Conservation (phyloP, 352 stramenopile species). For the Pythium pyrilobum region DNA sequence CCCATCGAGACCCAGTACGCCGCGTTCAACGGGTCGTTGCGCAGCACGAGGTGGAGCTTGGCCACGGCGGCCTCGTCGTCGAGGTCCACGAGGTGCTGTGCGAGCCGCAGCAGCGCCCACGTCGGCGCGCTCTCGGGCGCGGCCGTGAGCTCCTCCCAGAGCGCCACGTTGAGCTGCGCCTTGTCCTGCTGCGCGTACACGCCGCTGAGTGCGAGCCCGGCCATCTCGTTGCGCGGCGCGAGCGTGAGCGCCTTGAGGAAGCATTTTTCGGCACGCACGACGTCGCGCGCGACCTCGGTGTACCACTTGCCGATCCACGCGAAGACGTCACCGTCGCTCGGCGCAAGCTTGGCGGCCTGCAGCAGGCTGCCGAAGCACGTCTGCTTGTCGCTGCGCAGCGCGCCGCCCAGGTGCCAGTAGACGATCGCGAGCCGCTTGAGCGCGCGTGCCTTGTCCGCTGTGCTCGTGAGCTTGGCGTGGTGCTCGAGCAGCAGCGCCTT, state of each 20-base stretch:
- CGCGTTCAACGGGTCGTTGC: slow-evolving; percentile 61
- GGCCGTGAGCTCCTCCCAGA: slow-evolving; percentile 65
- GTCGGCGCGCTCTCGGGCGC: slow-evolving; percentile 54
- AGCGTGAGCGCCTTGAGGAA: slow-evolving; percentile 79
- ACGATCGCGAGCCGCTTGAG: slow-evolving; percentile 74
- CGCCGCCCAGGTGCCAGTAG: slow-evolving; percentile 62
- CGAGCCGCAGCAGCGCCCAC: slow-evolving; percentile 69
- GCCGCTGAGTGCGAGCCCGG: slow-evolving; percentile 56
- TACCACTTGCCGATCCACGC: slow-evolving; percentile 78
- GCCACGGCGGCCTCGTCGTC: slow-evolving; percentile 61
- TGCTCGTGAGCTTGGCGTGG: slow-evolving; percentile 20
- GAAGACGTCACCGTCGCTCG: slow-evolving; percentile 63
- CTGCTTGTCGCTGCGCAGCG: slow-evolving; percentile 42
- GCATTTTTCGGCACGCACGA: slow-evolving; percentile 77
- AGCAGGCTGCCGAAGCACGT: slow-evolving; percentile 62
- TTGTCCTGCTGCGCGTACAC: slow-evolving; percentile 65
- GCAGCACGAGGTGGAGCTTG: slow-evolving; percentile 70
- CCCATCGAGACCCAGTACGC: slow-evolving; percentile 68
- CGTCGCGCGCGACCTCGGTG: slow-evolving; percentile 44
- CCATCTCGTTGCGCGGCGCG: slow-evolving; percentile 41
- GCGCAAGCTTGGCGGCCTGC: slow-evolving; percentile 66
- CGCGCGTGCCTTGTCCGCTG: slow-evolving; percentile 24
- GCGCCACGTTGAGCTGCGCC: slow-evolving; percentile 48
- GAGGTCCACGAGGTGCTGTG: slow-evolving; percentile 58
- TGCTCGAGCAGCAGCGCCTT: slow-evolving; percentile 35